phyloP scores from a whole-genome alignment of 805 yeast species.

The Kuraishia capsulata region DNA sequence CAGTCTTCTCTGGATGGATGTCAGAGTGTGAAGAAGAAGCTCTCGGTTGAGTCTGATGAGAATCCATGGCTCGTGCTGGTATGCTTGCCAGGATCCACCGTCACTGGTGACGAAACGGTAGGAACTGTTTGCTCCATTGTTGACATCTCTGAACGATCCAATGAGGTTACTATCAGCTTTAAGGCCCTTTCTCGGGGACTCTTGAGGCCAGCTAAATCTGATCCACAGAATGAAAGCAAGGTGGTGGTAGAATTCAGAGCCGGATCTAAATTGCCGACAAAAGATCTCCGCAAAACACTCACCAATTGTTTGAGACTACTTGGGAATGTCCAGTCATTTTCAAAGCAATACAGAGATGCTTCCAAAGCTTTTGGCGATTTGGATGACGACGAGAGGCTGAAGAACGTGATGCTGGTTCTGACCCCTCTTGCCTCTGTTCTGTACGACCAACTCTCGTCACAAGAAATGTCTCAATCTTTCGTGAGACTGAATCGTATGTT shows the following conservation, averaged over 20 bases:
- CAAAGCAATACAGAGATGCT: conserved; percentile 27
- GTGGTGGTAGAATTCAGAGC: conserved; percentile 1
- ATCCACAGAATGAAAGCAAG: background rate
- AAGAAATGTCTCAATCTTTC: conserved; percentile 20
- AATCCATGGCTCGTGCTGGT: conserved; percentile 10
- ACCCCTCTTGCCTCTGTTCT: conserved; percentile 55
- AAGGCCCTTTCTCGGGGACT: conserved; percentile 40
- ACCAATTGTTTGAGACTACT: conserved; percentile 6
- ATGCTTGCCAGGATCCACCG: conserved; percentile 18
- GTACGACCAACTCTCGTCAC: conserved; percentile 37
- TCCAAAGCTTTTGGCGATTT: conserved; percentile 14
- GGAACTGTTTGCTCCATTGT: conserved; percentile 37
- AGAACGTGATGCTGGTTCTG: conserved; percentile 30
- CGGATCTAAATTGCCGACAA: conserved; percentile 1
- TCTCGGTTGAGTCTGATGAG: background rate
- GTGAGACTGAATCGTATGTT: conserved; percentile 11
- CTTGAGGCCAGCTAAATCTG: conserved; percentile 3
- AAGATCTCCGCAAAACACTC: conserved; percentile 2
- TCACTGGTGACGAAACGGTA: conserved; percentile 7
- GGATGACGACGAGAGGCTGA: conserved; percentile 8
- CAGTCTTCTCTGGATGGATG: conserved; percentile 1
- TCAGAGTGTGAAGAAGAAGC: background rate
- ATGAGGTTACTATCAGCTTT: conserved; percentile 33
- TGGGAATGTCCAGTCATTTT: conserved; percentile 18
- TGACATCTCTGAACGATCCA: conserved; percentile 35